Evolutionary conservation across 75 land plant genomes (phyloP).

Genomic region (Sequoiadendron giganteum): DNA sequence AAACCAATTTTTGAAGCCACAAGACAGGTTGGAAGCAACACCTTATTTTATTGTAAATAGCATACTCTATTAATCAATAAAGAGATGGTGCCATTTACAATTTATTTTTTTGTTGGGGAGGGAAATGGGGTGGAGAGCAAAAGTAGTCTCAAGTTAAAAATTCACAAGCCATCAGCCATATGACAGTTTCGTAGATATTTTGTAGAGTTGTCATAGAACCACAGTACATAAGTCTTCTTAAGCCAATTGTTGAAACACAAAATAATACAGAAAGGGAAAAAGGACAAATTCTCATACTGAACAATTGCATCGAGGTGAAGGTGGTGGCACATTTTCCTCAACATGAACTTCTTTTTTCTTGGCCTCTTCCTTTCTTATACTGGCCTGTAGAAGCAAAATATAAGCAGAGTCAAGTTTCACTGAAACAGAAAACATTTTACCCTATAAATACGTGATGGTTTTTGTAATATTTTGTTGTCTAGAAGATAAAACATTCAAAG

Average conservation of each 20-base stretch:
- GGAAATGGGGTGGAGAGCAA: too few relatives aligned
- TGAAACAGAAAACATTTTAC: not conserved
- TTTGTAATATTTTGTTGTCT: not conserved
- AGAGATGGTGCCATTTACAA: too few relatives aligned
- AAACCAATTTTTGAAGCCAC: too few relatives aligned
- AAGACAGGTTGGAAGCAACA: too few relatives aligned
- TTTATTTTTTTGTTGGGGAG: too few relatives aligned
- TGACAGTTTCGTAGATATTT: not conserved
- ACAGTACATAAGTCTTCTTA: not conserved
- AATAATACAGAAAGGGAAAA: not conserved
- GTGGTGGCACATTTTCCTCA: conserved; percentile 90
- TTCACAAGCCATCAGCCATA: not conserved
- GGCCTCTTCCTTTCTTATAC: conserved; percentile 92
- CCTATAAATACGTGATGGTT: not conserved
- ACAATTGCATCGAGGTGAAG: conserved; percentile 92
- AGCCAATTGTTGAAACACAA: not conserved
- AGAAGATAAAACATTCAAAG: not conserved
- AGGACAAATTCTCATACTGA: conserved; percentile 46
- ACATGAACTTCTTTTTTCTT: conserved; percentile 95
- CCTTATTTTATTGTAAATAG: too few relatives aligned
- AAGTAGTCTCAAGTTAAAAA: not conserved
- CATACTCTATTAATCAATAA: too few relatives aligned
- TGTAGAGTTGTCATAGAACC: not conserved
- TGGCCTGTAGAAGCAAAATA: conserved; percentile 46
- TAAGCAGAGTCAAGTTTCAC: not conserved